Percentiles rank a stretch among this genome's conserved stretches.
Evolutionary conservation across 2,329 filamentous ascomycete species (phyloP).

Genomic region (Pleurostoma richardsiae): DNA sequence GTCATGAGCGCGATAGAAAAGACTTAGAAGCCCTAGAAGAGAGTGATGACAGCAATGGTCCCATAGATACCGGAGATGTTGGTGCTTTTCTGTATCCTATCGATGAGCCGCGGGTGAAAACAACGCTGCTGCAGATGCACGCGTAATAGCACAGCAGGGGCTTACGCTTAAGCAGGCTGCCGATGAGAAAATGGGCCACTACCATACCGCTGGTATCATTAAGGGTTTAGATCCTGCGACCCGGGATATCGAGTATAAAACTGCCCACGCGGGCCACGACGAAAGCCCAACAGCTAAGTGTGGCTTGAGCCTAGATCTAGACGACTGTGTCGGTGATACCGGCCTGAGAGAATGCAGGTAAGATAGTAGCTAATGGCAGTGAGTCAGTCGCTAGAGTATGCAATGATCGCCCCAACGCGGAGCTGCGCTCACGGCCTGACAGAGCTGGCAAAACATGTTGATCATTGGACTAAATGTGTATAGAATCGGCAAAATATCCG

Average conservation of each 20-base stretch:
- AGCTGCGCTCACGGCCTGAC: no score
- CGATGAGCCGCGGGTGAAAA: not conserved
- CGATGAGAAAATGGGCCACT: constrained; percentile 14
- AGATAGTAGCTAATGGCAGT: no score
- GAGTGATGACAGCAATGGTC: constrained; percentile 26
- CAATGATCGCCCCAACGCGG: no score
- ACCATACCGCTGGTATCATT: constrained; percentile 18
- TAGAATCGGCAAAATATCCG: no score
- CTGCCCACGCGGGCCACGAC: not conserved
- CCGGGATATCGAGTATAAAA: not conserved
- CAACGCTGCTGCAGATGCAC: no score
- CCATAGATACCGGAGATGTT: constrained; percentile 33
- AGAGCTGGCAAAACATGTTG: no score
- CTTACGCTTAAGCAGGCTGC: constrained; percentile 18
- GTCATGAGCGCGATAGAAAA: constrained; percentile 27
- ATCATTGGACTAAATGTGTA: no score
- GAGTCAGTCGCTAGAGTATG: no score
- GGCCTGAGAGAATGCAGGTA: not conserved
- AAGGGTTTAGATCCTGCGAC: not conserved
- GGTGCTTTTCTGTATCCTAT: constrained; percentile 25
- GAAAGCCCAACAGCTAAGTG: not conserved
- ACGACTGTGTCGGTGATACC: not conserved
- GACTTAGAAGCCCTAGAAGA: constrained; percentile 25
- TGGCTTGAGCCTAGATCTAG: not conserved
- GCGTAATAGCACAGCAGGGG: not conserved